Evolutionary conservation across 371 early-diverging fungal genomes (phyloP), one percentile per base, ranked within the genome.

Genomic region (Dichotomocladium elegans): DNA sequence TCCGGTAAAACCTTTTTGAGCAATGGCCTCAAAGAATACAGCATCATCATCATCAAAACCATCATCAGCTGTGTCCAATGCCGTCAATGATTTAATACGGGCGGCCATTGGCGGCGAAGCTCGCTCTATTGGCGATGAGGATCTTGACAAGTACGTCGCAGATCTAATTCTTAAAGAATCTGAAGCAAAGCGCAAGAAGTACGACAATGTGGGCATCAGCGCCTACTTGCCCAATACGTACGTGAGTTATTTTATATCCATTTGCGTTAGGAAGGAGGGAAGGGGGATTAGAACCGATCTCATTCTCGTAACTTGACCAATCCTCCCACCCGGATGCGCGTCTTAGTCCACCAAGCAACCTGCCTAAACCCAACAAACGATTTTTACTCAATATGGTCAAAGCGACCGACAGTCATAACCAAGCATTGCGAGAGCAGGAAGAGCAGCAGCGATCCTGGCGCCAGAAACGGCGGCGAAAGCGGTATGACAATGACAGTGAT

Each of bases 361-460:
- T 42, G 2, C 48, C 52, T 17, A 55, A 59, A n/a, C 48, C 79
- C 81, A 87, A 88, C 57, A 88, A 80, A 46, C 70, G 88, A 29
- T 91, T 91, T 51, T 64, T 91, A 25, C 61, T 83, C 8, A 81
- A 77, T 33, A 74, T 91, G 29, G 81, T 91, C 31, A 79, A 79
- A 53, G 79, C 72, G 49, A 88, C 89, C 0, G 87, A 88, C 58
- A 68, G 72, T 41, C 89, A 89, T 58, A 91, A 91, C 53, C 79
- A 89, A 55, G 76, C 82, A 72, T 87, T 55, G 60, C 65, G 37
- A 61, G 80, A 26, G 66, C 74, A 25, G 72, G 77, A 56, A 70
- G 67, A 47, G 69, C 77, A 33, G 71, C 80, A 2, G 54, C 60
- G 0, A 64, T 64, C 53, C 40, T 61, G 47, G 43, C 53, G 21